These are phyloP conservation scores for Pythium diclinum DNA, from an alignment of 352 stramenopile genomes.

Conservation along the genomic window DNA sequence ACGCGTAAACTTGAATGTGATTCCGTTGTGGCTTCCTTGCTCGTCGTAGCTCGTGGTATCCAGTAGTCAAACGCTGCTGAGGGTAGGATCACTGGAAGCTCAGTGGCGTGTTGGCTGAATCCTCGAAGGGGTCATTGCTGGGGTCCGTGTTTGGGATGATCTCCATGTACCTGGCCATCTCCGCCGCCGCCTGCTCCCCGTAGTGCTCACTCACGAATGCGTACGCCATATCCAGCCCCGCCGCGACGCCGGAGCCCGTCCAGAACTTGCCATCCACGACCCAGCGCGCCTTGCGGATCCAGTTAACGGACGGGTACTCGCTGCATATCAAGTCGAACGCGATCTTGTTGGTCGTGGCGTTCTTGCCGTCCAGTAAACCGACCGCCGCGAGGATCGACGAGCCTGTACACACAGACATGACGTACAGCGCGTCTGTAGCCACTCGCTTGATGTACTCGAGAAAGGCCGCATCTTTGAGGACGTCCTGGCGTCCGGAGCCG, in stretches of 20 bases:
- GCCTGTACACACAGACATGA: constrained; percentile 34
- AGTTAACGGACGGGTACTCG: constrained; percentile 37
- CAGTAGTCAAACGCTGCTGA: too few relatives aligned
- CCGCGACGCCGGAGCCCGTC: constrained; percentile 56
- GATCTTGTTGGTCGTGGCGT: constrained; percentile 47
- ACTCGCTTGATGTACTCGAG: constrained; percentile 31
- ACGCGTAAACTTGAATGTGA: too few relatives aligned
- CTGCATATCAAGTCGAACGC: constrained; percentile 34
- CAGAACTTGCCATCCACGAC: constrained; percentile 48
- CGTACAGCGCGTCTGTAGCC: constrained; percentile 27
- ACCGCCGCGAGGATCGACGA: constrained; percentile 3
- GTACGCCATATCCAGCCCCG: constrained; percentile 57
- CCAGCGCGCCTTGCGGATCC: constrained; percentile 53
- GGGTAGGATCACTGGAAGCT: not conserved
- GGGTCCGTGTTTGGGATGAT: constrained; percentile 33
- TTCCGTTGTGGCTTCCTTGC: too few relatives aligned
- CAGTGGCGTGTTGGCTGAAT: not conserved
- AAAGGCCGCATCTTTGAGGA: constrained; percentile 36
- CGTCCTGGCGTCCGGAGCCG: constrained; percentile 22
- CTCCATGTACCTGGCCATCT: constrained; percentile 39
- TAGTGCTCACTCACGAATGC: constrained; percentile 39
- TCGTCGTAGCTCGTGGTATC: too few relatives aligned
- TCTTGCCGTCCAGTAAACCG: not conserved
- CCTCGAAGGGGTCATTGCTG: constrained; percentile 41
- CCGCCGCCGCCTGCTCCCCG: constrained; percentile 25